These are phyloP conservation scores for Dryas integrifolia DNA, from an alignment of 331 rosid genomes.

Conservation along the genomic window DNA sequence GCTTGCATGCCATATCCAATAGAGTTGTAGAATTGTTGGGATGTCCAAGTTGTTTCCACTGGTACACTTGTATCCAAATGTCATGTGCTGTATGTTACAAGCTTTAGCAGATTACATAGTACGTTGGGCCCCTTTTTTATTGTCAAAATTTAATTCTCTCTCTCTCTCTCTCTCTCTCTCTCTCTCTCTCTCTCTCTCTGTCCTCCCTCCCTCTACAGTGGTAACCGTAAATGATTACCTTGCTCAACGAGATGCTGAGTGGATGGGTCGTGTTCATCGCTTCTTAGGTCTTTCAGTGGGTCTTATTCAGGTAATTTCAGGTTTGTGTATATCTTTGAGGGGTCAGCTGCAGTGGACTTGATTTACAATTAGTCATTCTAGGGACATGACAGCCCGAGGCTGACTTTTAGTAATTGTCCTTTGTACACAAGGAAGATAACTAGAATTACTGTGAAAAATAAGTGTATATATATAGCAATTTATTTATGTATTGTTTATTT, in stretches of 20 bases:
- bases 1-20: background rate
- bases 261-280: slow-evolving; percentile 99
- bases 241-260: slow-evolving; percentile 98
- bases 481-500: slow-evolving; percentile 22
- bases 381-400: slow-evolving; percentile 3
- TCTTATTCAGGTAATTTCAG: slow-evolving; percentile 70
- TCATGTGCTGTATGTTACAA: background rate
- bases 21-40: background rate
- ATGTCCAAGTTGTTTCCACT: background rate
- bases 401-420: background rate
- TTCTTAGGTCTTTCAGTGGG: slow-evolving; percentile 95
- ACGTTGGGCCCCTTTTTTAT: too few species aligned
- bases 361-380: slow-evolving; percentile 8
- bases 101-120: background rate
- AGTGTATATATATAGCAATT: slow-evolving; percentile 5
- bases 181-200: background rate
- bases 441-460: background rate
- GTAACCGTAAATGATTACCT: slow-evolving; percentile 94
- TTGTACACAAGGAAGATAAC: background rate
- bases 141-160: slow-evolving; percentile 16
- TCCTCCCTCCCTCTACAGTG: slow-evolving; percentile 37
- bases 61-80: background rate
- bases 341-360: slow-evolving; percentile 15
- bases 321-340: slow-evolving; percentile 4
- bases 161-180: background rate